Evolutionary conservation across 2,329 filamentous ascomycete genomes (phyloP).

Genomic region (Aspergillus sp.): DNA sequence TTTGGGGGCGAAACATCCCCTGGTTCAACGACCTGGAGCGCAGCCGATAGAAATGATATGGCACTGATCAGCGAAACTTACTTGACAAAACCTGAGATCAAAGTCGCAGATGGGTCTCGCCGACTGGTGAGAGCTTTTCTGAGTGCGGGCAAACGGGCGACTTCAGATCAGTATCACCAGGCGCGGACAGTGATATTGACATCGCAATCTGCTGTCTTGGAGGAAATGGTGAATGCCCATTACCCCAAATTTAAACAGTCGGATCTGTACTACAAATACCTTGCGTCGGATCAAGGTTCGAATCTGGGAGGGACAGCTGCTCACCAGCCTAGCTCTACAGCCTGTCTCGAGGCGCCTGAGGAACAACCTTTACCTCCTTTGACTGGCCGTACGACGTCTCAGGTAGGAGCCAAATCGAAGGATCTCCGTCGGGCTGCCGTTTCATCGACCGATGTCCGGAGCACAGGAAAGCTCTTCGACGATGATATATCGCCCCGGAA

Average conservation of each 20-base stretch:
- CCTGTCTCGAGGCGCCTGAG: conserved; percentile 24
- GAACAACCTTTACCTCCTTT: conserved; percentile 37
- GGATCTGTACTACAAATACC: conserved; percentile 91
- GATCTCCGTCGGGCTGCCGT: conserved; percentile 55
- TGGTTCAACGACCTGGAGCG: conserved; percentile 63
- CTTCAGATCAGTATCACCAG: conserved; percentile 71
- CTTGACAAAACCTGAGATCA: conserved; percentile 71
- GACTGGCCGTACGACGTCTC: conserved; percentile 44
- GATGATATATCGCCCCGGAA: conserved; percentile 48
- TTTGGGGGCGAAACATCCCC: conserved; percentile 63
- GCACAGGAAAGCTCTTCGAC: conserved; percentile 40
- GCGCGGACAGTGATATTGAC: conserved; percentile 75
- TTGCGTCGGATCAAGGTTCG: conserved; percentile 70
- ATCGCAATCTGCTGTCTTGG: conserved; percentile 74
- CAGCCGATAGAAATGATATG: conserved; percentile 78
- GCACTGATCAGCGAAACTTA: conserved; percentile 90
- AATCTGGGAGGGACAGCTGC: conserved; percentile 14
- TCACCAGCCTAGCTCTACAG: conserved; percentile 12
- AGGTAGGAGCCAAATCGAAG: conserved; percentile 36
- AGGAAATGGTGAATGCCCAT: conserved; percentile 73
- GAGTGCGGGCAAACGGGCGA: conserved; percentile 67
- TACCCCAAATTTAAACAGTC: conserved; percentile 85
- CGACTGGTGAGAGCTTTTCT: conserved; percentile 70
- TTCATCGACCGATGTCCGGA: conserved; percentile 55
- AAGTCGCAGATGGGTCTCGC: conserved; percentile 63